Base-by-base conservation (phyloP, 2,329 filamentous ascomycete genomes). In the Ophiostoma piceae region DNA sequence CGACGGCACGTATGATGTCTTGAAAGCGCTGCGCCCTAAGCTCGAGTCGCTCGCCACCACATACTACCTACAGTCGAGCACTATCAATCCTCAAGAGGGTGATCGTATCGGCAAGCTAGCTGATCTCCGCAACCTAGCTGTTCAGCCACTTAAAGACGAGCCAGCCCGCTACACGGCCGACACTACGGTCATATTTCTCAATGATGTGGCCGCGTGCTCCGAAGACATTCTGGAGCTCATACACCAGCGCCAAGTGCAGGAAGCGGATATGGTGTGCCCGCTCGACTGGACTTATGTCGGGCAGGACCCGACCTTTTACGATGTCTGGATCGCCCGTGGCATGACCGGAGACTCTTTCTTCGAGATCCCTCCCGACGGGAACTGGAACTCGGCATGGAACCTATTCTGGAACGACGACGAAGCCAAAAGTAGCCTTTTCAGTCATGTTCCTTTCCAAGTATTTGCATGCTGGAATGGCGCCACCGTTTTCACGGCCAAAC, bases 91-190 rank as follows among this genome's bases (percentile, higher is more conserved):
- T 5, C 66, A 71, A 71, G 32, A 69, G 22, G 72, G 71, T 11
- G 69, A 92, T 77, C 85, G 91, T n/a, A 88, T 93, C 62, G 85
- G 88, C 39, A 92, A 89, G 77, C 81, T 93, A 26, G 89, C 91
- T 14, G 87, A 90, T 76, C 87, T 92, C 67, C 85, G 91, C 67
- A 93, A 93, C 77, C 84, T 86, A 65, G 90, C 89, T 0, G 78
- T 93, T 32, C 80, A 82, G 51, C 90, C 90, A 0, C 80, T 93
- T 12, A 37, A 9, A 2, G 69, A 79, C 29, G 57, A 76, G 6
- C 19, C 73, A 2, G 71, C 73, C 1, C 70, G 54, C 0, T 78
- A 76, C 32, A 74, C 75, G 2, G 75, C 75, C 5, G 62, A 65
- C 29, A 79, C 83, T 1, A 82, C 82, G 2, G 76, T 87, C 2